Conservation (phyloP, 495 filamentous ascomycete species). For the Tetracladium setigerum region DNA sequence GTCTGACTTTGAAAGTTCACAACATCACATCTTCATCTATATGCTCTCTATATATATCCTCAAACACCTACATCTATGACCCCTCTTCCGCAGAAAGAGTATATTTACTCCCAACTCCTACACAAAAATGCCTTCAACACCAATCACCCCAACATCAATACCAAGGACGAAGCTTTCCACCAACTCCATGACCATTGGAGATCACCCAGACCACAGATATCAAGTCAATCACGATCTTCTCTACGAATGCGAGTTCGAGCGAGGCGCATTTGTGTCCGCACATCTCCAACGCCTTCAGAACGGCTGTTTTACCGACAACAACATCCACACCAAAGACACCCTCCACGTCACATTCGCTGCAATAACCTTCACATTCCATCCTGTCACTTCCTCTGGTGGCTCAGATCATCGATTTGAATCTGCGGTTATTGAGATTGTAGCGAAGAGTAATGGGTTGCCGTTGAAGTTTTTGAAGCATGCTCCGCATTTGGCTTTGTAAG, state of each 20-base stretch:
- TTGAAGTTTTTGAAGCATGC: constrained; percentile 44
- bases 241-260: constrained; percentile 42
- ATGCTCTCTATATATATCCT: no score
- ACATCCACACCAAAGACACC: constrained; percentile 33
- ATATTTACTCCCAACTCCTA: no score
- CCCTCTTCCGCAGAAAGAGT: no score
- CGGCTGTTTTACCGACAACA: constrained; percentile 36
- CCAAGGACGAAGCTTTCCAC: no score
- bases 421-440: constrained; percentile 34
- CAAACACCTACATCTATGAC: no score
- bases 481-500: constrained; percentile 38
- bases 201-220: constrained; percentile 30
- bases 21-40: no score
- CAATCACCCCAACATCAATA: no score
- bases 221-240: constrained; percentile 39
- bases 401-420: constrained; percentile 38
- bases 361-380: constrained; percentile 42
- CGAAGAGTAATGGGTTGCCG: constrained; percentile 18
- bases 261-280: constrained; percentile 42
- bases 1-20: no score
- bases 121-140: no score
- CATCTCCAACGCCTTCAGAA: constrained; percentile 45
- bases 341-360: constrained; percentile 44
- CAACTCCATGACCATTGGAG: not conserved
- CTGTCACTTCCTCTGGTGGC: constrained; percentile 24